phyloP scores from a whole-genome alignment of 139 green algal species.

The Auxenochlorella pyrenoidosa region DNA sequence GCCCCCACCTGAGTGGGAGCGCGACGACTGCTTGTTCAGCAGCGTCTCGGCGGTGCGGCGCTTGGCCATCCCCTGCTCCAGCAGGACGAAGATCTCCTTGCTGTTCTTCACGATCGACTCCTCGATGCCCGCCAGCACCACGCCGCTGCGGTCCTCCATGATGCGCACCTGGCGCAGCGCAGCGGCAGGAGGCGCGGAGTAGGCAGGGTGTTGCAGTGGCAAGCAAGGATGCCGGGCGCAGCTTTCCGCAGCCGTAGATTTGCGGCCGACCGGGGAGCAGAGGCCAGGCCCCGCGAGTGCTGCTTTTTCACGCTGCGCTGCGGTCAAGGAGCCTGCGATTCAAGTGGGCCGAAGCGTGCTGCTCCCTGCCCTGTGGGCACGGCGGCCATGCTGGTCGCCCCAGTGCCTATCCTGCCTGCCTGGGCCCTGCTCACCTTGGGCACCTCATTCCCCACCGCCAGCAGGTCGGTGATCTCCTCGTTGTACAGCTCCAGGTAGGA shows the following conservation, averaged over 20 bases:
- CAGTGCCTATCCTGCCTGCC: not conserved
- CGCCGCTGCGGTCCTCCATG: conserved; percentile 83
- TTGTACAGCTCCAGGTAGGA: conserved; percentile 99
- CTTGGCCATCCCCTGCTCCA: conserved; percentile 91
- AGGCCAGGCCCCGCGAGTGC: no score
- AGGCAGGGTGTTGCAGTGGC: not conserved
- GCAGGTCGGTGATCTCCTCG: conserved; percentile 98
- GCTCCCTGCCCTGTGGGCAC: no score
- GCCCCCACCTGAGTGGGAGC: conserved; percentile 79
- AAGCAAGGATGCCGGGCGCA: not conserved
- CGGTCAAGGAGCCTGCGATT: no score
- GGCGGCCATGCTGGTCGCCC: no score
- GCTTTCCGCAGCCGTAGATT: not conserved
- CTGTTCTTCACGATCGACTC: conserved; percentile 91
- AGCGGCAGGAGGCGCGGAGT: not conserved
- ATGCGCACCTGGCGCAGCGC: conserved; percentile 62
- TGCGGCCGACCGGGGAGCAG: no score
- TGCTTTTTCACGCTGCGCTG: no score
- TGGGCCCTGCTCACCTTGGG: conserved; percentile 35
- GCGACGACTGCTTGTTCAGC: conserved; percentile 97
- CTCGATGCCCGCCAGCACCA: conserved; percentile 92
- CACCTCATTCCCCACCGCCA: conserved; percentile 62
- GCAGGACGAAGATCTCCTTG: conserved; percentile 89
- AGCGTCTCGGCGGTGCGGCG: conserved; percentile 94
- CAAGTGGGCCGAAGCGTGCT: no score